Evolutionary conservation across 371 early-diverging fungal genomes (phyloP).

Genomic region (Caulochytrium protostelioides): DNA sequence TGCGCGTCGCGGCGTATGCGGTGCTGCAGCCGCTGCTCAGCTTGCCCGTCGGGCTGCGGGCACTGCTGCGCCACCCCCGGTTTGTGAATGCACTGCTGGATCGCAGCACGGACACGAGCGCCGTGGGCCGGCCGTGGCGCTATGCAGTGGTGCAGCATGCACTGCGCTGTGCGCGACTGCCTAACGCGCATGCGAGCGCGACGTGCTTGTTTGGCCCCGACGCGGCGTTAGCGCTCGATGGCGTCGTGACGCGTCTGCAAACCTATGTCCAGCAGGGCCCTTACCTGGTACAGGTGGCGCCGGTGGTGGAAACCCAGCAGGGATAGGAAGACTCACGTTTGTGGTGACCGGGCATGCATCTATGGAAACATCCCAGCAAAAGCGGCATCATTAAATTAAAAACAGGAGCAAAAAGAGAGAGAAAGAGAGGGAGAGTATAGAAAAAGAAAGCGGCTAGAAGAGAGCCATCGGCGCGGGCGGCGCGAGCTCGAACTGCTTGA

Average conservation of each 20-base stretch:
- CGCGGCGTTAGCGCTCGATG: not conserved
- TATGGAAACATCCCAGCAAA: no score
- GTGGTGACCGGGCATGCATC: no score
- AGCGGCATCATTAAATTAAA: no score
- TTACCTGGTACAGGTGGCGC: no score
- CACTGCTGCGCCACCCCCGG: not conserved
- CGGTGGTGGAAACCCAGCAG: no score
- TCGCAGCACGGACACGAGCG: not conserved
- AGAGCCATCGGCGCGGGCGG: not conserved
- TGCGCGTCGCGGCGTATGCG: constrained; percentile 4
- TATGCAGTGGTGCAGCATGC: not conserved
- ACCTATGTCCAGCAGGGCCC: not conserved
- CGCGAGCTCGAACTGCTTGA: not conserved
- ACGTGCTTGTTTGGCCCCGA: constrained; percentile 1
- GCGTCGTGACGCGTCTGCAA: not conserved
- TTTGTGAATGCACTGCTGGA: constrained; percentile 1
- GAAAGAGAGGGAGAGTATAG: not conserved
- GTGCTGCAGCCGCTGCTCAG: constrained; percentile 2
- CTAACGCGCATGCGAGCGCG: not conserved
- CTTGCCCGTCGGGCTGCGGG: constrained; percentile 3
- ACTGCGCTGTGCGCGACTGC: not conserved
- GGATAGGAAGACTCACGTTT: no score
- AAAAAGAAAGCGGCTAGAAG: not conserved
- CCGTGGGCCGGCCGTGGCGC: no score
- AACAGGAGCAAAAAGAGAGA: not conserved